Evolutionary conservation across 192 early-diverging fungal species (phyloP), one percentile per base, ranked within the genome.

Genomic region (Glomus cerebriforme): DNA sequence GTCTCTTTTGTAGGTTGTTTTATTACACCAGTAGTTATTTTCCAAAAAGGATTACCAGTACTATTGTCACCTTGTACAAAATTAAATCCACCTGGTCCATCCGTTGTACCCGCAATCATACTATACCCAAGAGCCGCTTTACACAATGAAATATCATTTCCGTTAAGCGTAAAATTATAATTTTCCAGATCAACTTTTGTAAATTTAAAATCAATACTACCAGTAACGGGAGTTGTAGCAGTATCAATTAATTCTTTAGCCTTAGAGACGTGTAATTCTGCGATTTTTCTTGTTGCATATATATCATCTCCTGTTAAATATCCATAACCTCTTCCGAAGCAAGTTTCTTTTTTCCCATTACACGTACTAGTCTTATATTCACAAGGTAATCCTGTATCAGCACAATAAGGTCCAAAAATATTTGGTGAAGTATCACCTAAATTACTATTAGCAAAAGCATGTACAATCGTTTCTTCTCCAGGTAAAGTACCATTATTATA

Each of bases 31-130:
- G 13, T 24, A 34, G 84, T 32, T 45, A 83, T 49, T 59, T 81
- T 80, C 83, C 75, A 83, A 67, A 83, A 73, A 6, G 81, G 80
- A 59, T 81, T 82, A 17, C 63, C 63, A 26, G 63, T 65, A 26
- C 27, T 31, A 19, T 65, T 65, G 26, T 65, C 63, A 32, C 63
- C 63, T 32, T 65, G 63, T 15, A 31, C 7, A 32, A 65, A 65
- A 26, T 65, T 19, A 65, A 65, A 65, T 26, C 27, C 63, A 32
- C 63, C 87, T 31, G 87, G 86, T 12, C 88, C 88, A 81, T 90
- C 88, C 2, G 87, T 90, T 35, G 88, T 90, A 29, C 88, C 88
- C 32, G 88, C 88, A 77, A 83, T 79, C 77, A 88, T 83, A 17
- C 64, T 49, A 6, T n/a, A 70, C 75, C 78, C 82, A 78, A 84